Conservation (phyloP, 768 basidiomycete species). For the Coprinopsis strossmayeri region DNA sequence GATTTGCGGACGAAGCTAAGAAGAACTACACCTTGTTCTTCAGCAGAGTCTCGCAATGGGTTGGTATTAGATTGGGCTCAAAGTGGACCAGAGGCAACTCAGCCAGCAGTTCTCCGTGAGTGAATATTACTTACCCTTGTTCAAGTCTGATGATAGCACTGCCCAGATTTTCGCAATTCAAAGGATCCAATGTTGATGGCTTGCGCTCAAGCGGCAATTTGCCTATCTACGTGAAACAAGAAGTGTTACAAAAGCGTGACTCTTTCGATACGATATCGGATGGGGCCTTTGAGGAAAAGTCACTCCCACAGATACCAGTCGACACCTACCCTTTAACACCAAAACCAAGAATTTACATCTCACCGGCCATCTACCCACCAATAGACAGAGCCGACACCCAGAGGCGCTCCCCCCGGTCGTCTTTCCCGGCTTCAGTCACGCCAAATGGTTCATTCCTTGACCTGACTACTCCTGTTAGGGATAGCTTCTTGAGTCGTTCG, state of each 20-base stretch:
- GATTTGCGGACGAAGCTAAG: constrained; percentile 46
- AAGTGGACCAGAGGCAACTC: too few relatives aligned
- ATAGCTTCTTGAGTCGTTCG: not conserved
- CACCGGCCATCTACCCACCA: constrained; percentile 2
- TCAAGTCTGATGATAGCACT: too few relatives aligned
- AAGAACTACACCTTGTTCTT: constrained; percentile 28
- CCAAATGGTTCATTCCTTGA: constrained; percentile 21
- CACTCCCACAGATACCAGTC: not conserved
- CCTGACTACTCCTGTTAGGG: constrained; percentile 10
- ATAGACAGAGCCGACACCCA: constrained; percentile 3
- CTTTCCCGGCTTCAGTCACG: constrained; percentile 15
- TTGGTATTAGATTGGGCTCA: constrained; percentile 4
- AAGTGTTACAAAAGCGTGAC: constrained; percentile 23
- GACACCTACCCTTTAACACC: not conserved
- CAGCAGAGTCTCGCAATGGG: not conserved
- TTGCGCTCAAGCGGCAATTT: constrained; percentile 7
- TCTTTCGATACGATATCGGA: constrained; percentile 21
- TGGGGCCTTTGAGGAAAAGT: constrained; percentile 9
- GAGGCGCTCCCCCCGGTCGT: constrained; percentile 1
- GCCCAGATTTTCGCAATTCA: constrained; percentile 5
- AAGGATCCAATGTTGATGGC: not conserved
- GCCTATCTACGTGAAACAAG: constrained; percentile 21
- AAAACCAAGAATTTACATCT: not conserved
- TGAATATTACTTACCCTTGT: too few relatives aligned
- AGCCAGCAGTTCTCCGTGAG: constrained; percentile 3